Evolutionary conservation across 1,139 yeast species (phyloP).

Genomic region (Sugiyamaella neomexicana): DNA sequence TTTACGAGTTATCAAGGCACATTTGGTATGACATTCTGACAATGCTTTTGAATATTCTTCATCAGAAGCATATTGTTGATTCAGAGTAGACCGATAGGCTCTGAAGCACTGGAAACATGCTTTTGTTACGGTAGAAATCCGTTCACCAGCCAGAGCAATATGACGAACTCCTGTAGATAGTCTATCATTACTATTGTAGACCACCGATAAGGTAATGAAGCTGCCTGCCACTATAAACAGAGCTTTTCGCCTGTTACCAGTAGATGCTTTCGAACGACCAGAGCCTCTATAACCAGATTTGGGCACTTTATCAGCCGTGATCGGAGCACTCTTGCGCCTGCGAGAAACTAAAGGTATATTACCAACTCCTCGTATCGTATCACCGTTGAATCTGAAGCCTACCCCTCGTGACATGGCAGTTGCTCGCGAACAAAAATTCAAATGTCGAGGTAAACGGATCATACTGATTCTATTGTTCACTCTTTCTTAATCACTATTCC

Average conservation of each 20-base stretch:
- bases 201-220: constrained; percentile 26
- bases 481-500: neutral
- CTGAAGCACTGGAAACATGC: constrained; percentile 39
- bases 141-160: constrained; percentile 32
- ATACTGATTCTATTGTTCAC: neutral
- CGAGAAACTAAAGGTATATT: neutral
- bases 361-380: neutral
- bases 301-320: neutral
- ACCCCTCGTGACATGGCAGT: neutral
- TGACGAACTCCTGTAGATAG: constrained; percentile 40
- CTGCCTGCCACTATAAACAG: constrained; percentile 18
- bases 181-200: constrained; percentile 43
- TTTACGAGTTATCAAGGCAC: constrained; percentile 74
- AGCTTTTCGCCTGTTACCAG: neutral
- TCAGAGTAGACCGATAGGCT: constrained; percentile 58
- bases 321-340: neutral
- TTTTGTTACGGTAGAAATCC: constrained; percentile 38
- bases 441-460: constrained; percentile 2
- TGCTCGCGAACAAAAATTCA: neutral
- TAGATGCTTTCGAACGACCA: neutral
- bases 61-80: constrained; percentile 46
- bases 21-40: constrained; percentile 62
- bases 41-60: constrained; percentile 58
- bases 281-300: too few species aligned
- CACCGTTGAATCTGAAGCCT: neutral